Percentiles rank a stretch among this genome's conserved stretches.
Conservation (phyloP, 2,329 filamentous ascomycete species). For the Paecilomyces sp. region DNA sequence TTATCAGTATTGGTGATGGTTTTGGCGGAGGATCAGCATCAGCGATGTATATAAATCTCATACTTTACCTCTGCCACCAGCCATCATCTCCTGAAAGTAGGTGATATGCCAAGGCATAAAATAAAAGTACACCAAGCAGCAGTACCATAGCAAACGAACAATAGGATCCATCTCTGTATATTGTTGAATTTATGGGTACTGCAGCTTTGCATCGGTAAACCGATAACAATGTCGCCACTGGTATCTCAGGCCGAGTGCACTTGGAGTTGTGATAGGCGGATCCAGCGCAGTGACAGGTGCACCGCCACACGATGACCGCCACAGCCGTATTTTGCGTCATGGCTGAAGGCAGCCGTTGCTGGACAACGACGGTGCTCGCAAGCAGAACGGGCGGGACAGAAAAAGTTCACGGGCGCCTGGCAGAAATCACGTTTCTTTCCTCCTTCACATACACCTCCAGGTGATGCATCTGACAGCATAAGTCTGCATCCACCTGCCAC, state of each 20-base stretch:
- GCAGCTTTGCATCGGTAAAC: neutral
- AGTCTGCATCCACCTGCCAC: neutral
- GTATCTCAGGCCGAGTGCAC: neutral
- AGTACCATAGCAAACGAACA: neutral
- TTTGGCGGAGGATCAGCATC: neutral
- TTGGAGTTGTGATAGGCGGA: slow-evolving; percentile 1
- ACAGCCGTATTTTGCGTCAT: slow-evolving; percentile 3
- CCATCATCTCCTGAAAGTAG: neutral
- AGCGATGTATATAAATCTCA: neutral
- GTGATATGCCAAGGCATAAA: neutral
- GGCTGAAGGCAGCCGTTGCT: slow-evolving; percentile 6
- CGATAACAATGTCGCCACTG: neutral
- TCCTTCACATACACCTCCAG: neutral
- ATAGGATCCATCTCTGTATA: neutral
- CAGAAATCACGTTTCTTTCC: slow-evolving; percentile 1
- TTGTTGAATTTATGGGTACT: neutral
- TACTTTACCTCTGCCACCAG: neutral
- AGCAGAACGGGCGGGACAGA: slow-evolving; percentile 1
- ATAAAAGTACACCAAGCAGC: neutral
- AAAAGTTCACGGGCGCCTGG: neutral
- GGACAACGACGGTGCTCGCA: slow-evolving; percentile 4
- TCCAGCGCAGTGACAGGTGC: neutral
- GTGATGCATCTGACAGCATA: neutral
- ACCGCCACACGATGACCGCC: slow-evolving; percentile 3
- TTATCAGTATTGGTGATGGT: neutral